phyloP scores from a whole-genome alignment of 805 yeast genomes.

The Lipomyces sp. region DNA sequence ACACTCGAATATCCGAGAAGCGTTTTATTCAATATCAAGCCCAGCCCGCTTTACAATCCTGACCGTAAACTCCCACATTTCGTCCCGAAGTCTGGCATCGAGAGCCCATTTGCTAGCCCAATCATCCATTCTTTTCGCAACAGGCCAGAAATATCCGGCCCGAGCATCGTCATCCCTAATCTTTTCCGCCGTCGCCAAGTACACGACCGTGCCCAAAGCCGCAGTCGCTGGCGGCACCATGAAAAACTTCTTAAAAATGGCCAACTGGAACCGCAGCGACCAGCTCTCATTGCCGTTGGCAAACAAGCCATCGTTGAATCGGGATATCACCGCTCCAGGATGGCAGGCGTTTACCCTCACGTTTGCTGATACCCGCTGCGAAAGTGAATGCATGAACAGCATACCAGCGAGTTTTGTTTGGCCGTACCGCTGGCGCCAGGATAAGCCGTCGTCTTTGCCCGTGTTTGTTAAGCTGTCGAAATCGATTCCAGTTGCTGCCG shows the following conservation, averaged over 20 bases:
- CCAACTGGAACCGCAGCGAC: neutral
- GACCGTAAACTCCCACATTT: neutral
- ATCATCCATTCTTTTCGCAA: neutral
- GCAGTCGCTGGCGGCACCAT: constrained; percentile 1
- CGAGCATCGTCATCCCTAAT: neutral
- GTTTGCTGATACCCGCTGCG: neutral
- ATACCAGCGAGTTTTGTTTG: neutral
- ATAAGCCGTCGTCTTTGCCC: neutral
- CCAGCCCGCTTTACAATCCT: neutral
- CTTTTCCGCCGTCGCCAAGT: neutral
- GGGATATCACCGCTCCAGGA: constrained; percentile 1
- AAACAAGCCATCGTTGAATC: neutral
- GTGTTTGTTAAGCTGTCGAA: neutral
- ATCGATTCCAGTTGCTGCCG: neutral
- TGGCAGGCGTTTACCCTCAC: constrained; percentile 4
- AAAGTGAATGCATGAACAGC: constrained; percentile 5
- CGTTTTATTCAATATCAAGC: neutral
- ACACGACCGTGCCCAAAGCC: neutral
- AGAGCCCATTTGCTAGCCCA: neutral
- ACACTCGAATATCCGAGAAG: neutral
- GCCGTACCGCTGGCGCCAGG: constrained; percentile 8
- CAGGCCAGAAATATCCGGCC: neutral
- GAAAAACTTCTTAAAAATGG: neutral
- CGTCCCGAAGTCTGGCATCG: neutral
- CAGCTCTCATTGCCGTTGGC: neutral